Base-by-base conservation (phyloP, 805 yeast species). In the Candida saitoana region DNA sequence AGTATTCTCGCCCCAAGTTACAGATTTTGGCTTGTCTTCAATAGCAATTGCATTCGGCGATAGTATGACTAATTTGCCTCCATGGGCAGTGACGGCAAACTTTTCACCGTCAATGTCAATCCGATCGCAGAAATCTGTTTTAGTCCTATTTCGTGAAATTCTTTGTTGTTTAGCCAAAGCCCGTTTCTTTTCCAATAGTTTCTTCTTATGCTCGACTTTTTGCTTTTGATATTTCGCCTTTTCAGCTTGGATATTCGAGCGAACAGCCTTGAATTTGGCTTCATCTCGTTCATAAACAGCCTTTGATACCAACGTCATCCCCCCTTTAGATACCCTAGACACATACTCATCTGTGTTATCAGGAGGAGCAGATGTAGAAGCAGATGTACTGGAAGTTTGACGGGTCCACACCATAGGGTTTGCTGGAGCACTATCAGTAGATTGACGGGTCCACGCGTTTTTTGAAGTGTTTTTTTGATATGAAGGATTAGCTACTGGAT, bases 41-140 rank as follows among this genome's bases (percentile, higher is more conserved):
- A 37, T 41, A 5, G 58, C 54, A 5, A 57, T 49, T 12, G 55
- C 48, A 9, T 77, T 50, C 0, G 75, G 68, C 4, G 9, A 6
- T 12, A 34, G 16, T n/a, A 19, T 12, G 0, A 70, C 64, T 24
- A 80, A 56, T 38, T 59, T 60, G 3, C 62, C 59, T 1, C 77
- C 79, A 22, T 59, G 55, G 14, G 60, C 53, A 1, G 67, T 52
- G 3, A 72, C 62, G 0, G 79, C 77, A 55, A 65, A 79, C 24
- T 58, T 55, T n/a, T 62, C 62, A 3, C 70, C 71, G 24, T 67
- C 64, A 8, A 78, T 60, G 11, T 50, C 38, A 7, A 70, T 49
- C 31, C 81, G 61, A 49, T 80, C 83, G 41, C 71, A 68, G 43
- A 58, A 55, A 39, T 70, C 77, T 34, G 70, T 63, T 38, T 62